Evolutionary conservation across 345 rosid species (phyloP), one percentile per base, ranked within the genome.

Genomic region (Ceriops zippeliana): DNA sequence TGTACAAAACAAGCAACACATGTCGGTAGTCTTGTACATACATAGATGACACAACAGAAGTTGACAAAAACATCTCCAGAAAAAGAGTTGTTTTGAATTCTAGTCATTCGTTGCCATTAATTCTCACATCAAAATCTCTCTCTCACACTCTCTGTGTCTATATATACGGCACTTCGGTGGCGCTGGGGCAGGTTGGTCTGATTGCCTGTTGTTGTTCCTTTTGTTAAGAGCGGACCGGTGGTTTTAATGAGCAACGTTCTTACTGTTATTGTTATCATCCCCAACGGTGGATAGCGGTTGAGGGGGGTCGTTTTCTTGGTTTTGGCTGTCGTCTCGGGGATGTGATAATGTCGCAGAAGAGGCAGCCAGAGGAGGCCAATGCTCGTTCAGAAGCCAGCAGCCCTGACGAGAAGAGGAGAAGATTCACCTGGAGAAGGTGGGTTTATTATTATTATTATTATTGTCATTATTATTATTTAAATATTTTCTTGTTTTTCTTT

Each of bases 271-370:
- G 32, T 57, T 66, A 21, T 22, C 28, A 27, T 57, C n/a, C 8
- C 21, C 67, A 62, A 56, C 68, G 11, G 61, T 37, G 24, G 67
- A 46, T 37, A 27, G 34, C 32, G 61, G 70, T 32, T 35, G 72
- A 24, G 63, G 19, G 62, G 31, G 21, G 31, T 69, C 34, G 26
- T 11, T 67, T 32, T 42, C 72, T 67, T 22, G 66, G 30, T 37
- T 22, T 69, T 51, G 24, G 30, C 3, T 28, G 30, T 28, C 3
- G 30, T 28, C 3, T 28, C 30, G 30, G 19, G 52, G 19, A 34
- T 58, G 6, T 57, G 62, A 75, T 70, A 71, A 93, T 93, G 98
- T 85, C 99, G 52, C 91, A 89, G 72, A 95, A 95, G 81, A 87
- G 97, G 76, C 96, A 88, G 59, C 84, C 85, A 57, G 99, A 95